Percentiles rank a stretch among this genome's conserved stretches.
Conservation (phyloP, 768 basidiomycete genomes). For the Boletus rubroflammeus region DNA sequence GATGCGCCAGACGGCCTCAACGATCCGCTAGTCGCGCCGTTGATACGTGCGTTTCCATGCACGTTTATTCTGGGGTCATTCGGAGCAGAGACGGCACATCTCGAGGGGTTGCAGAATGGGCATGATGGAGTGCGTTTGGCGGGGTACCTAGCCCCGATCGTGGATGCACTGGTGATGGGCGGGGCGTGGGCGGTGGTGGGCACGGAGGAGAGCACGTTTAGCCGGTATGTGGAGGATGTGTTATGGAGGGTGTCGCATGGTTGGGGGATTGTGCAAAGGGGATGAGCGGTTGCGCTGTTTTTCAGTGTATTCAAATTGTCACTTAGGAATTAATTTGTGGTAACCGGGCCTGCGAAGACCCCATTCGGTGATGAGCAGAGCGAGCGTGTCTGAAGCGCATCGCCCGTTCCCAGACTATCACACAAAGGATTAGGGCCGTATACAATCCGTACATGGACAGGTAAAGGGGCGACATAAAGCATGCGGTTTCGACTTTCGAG, state of each 20-base stretch:
- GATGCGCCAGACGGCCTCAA: slow-evolving; percentile 42
- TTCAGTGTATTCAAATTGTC: not conserved
- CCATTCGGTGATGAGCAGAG: no score
- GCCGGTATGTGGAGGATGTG: slow-evolving; percentile 62
- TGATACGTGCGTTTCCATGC: slow-evolving; percentile 61
- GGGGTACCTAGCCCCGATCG: slow-evolving; percentile 52
- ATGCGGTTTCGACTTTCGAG: no score
- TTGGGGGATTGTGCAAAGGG: slow-evolving; percentile 47
- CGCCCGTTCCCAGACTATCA: no score
- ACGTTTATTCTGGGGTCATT: slow-evolving; percentile 57
- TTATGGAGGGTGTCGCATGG: slow-evolving; percentile 61
- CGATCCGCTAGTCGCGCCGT: slow-evolving; percentile 42
- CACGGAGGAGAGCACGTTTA: slow-evolving; percentile 75
- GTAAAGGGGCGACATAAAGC: no score
- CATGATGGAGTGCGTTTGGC: slow-evolving; percentile 49
- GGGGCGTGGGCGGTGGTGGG: slow-evolving; percentile 57
- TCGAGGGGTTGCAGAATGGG: slow-evolving; percentile 39
- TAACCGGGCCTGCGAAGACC: no score
- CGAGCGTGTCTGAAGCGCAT: no score
- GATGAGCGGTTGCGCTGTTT: slow-evolving; percentile 21
- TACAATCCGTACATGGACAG: no score
- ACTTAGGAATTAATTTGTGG: not conserved
- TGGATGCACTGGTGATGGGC: slow-evolving; percentile 70
- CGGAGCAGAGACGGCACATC: slow-evolving; percentile 19
- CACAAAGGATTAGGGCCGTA: no score